These are phyloP conservation scores for Tulasnella sp. DNA, from an alignment of 768 basidiomycete genomes.

Conservation along the genomic window DNA sequence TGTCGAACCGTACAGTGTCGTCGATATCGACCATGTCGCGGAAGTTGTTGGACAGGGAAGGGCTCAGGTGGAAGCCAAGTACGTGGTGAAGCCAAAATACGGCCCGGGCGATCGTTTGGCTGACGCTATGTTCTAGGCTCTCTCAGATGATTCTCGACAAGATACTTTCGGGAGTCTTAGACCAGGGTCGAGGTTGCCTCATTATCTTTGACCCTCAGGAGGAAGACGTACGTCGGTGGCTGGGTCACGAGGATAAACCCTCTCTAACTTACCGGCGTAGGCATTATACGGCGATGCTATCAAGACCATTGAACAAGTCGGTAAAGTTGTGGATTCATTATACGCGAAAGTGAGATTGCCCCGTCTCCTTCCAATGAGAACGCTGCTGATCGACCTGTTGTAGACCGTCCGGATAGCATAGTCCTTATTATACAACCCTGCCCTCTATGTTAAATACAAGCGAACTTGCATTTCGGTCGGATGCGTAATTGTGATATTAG, in stretches of 20 bases:
- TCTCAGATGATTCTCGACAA: slow-evolving; percentile 99
- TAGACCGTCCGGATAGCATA: slow-evolving; percentile 12
- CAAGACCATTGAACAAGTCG: slow-evolving; percentile 79
- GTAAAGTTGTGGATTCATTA: slow-evolving; percentile 85
- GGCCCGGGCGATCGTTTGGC: not conserved
- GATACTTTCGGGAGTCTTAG: slow-evolving; percentile 88
- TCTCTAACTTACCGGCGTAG: slow-evolving; percentile 35
- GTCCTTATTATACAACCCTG: too few species aligned
- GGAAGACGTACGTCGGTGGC: slow-evolving; percentile 75
- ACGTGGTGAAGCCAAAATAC: slow-evolving; percentile 27
- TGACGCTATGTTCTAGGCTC: slow-evolving; percentile 49
- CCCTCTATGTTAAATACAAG: too few species aligned
- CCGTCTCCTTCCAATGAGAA: not conserved
- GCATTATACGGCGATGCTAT: slow-evolving; percentile 84
- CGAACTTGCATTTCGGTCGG: too few species aligned
- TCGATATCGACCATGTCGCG: slow-evolving; percentile 87
- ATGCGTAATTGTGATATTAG: too few species aligned
- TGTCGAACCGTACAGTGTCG: slow-evolving; percentile 89
- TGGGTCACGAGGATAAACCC: not conserved
- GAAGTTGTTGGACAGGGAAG: slow-evolving; percentile 77
- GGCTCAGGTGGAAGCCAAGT: slow-evolving; percentile 89
- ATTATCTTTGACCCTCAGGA: slow-evolving; percentile 84
- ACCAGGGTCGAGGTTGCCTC: slow-evolving; percentile 88
- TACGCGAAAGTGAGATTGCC: slow-evolving; percentile 65
- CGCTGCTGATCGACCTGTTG: not conserved